Percentiles rank a stretch among this genome's conserved stretches.
Conservation (phyloP, 108 stramenopile genomes). For the Stephanodiscus minutulus region DNA sequence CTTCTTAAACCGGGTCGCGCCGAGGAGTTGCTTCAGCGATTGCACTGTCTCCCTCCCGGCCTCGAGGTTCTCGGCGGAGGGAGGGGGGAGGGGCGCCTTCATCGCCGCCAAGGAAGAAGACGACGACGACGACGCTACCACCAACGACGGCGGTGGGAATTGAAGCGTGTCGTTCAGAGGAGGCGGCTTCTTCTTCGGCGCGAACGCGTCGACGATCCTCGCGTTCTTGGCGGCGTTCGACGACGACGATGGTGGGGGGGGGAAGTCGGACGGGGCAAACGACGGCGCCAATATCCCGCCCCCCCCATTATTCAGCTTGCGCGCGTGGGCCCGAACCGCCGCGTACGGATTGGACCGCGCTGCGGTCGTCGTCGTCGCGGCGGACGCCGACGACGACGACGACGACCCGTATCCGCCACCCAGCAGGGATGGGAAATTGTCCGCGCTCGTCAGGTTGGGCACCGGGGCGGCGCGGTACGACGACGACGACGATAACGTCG, state of each 20-base stretch:
- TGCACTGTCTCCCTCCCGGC: slow-evolving; percentile 60
- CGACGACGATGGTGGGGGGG: slow-evolving; percentile 28
- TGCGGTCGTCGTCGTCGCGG: too few relatives aligned
- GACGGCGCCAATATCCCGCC: slow-evolving; percentile 27
- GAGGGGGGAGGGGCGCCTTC: slow-evolving; percentile 7
- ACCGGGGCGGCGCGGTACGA: not conserved
- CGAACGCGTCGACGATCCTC: slow-evolving; percentile 18
- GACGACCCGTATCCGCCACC: slow-evolving; percentile 16
- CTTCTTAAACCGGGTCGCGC: slow-evolving; percentile 73
- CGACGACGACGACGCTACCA: too few relatives aligned
- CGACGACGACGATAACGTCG: slow-evolving; percentile 15
- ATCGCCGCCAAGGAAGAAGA: slow-evolving; percentile 5
- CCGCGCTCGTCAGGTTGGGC: slow-evolving; percentile 14
- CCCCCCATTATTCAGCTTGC: slow-evolving; percentile 33
- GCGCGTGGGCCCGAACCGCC: slow-evolving; percentile 40
- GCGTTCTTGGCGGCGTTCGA: slow-evolving; percentile 23
- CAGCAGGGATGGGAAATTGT: slow-evolving; percentile 48
- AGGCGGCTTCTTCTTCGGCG: slow-evolving; percentile 45
- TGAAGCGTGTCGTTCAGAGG: slow-evolving; percentile 54
- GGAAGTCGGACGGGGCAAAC: slow-evolving; percentile 34
- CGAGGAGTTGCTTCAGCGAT: slow-evolving; percentile 71
- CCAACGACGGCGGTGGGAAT: slow-evolving; percentile 51
- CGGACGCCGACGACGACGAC: too few relatives aligned
- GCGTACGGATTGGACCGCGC: slow-evolving; percentile 27
- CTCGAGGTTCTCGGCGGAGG: slow-evolving; percentile 14